These are phyloP conservation scores for Plantago major DNA, from an alignment of 257 asterid species.

Conservation along the genomic window DNA sequence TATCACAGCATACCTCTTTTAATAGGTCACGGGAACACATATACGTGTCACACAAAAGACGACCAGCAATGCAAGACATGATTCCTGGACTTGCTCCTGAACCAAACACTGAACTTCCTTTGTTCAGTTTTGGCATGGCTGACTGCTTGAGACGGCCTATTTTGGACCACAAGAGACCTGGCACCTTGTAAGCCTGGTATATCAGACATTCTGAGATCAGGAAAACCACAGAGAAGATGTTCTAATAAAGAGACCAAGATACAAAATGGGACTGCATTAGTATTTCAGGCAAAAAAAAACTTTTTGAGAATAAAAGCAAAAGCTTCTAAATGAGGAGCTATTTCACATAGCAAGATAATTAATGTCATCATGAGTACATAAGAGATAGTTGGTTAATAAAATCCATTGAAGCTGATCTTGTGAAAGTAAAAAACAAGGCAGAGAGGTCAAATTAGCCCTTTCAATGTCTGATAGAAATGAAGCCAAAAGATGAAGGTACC, in stretches of 20 bases:
- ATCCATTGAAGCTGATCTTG: conserved; percentile 20
- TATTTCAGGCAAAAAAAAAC: no score
- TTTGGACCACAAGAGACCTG: conserved; percentile 86
- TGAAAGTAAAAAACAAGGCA: not conserved
- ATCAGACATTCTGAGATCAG: no score
- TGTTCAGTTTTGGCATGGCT: conserved; percentile 78
- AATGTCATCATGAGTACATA: conserved; percentile 7
- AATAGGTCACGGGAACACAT: conserved; percentile 83
- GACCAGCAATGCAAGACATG: conserved; percentile 89
- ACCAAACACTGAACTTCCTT: conserved; percentile 68
- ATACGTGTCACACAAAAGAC: conserved; percentile 88
- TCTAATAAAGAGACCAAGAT: no score
- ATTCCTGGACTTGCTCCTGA: conserved; percentile 93
- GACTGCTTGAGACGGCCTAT: conserved; percentile 91
- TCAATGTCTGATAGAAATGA: conserved; percentile 13
- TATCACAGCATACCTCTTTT: conserved; percentile 60
- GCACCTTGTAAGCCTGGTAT: conserved; percentile 65
- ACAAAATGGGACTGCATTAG: no score
- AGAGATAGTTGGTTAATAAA: not conserved
- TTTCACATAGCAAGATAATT: conserved; percentile 1
- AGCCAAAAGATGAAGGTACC: conserved; percentile 39
- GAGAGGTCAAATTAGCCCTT: conserved; percentile 12
- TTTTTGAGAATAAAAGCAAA: no score
- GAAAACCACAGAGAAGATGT: no score
- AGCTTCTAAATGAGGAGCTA: no score